These are phyloP conservation scores for Basidiobolus meristosporus DNA, from an alignment of 371 early-diverging fungal genomes.

Conservation along the genomic window DNA sequence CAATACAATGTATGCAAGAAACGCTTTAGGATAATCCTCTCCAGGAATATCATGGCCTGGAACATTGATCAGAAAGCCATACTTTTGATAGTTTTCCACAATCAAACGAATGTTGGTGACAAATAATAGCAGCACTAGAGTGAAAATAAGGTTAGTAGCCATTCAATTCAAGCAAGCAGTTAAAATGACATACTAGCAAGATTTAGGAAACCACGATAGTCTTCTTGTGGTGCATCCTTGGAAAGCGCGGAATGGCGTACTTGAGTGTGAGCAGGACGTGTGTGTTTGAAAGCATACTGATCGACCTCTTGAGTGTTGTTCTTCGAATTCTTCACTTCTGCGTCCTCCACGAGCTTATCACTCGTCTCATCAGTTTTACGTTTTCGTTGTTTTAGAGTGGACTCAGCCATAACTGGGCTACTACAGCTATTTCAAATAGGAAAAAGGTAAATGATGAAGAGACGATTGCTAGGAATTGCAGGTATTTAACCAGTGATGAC, in stretches of 20 bases:
- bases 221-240: constrained; percentile 58
- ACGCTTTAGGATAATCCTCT: constrained; percentile 27
- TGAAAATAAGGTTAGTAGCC: not conserved
- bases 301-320: too few relatives aligned
- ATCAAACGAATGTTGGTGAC: constrained; percentile 67
- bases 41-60: constrained; percentile 9
- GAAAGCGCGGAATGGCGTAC: constrained; percentile 39
- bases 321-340: too few relatives aligned
- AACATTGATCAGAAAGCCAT: constrained; percentile 52
- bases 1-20: constrained; percentile 23
- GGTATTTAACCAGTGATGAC: too few relatives aligned
- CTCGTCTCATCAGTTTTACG: too few relatives aligned
- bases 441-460: too few relatives aligned
- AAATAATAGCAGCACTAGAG: constrained; percentile 52
- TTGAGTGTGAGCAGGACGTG: constrained; percentile 36
- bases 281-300: constrained; percentile 17
- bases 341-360: too few relatives aligned
- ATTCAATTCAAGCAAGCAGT: too few relatives aligned
- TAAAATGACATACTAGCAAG: constrained; percentile 27
- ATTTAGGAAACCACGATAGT: constrained; percentile 46
- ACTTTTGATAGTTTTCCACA: constrained; percentile 76
- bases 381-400: too few relatives aligned
- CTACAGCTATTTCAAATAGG: too few relatives aligned
- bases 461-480: too few relatives aligned
- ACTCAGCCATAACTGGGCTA: too few relatives aligned